These are phyloP conservation scores for Penicillium mononematosum DNA, from an alignment of 495 filamentous ascomycete species.

Conservation along the genomic window DNA sequence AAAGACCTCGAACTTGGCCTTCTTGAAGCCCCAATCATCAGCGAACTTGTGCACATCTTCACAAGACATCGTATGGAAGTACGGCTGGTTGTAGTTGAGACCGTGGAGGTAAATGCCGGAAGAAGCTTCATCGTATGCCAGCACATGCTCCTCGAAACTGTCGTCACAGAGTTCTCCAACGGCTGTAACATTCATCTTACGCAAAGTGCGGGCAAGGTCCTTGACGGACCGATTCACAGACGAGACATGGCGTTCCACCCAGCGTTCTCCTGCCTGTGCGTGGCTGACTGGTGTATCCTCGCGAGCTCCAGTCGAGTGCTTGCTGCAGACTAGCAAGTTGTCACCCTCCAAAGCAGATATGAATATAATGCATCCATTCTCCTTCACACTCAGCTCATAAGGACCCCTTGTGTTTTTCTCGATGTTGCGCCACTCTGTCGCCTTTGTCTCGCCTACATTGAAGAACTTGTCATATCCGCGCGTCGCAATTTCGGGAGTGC, in stretches of 20 bases:
- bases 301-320: conserved; percentile 87
- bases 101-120: conserved; percentile 94
- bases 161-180: conserved; percentile 98
- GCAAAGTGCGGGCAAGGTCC: conserved; percentile 73
- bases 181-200: conserved; percentile 81
- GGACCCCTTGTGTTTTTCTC: conserved; percentile 75
- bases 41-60: conserved; percentile 82
- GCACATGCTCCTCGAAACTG: conserved; percentile 92
- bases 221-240: conserved; percentile 69
- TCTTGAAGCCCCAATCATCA: conserved; percentile 90
- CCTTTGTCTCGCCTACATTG: conserved; percentile 76
- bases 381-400: conserved; percentile 94
- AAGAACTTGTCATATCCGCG: conserved; percentile 99
- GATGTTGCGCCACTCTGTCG: conserved; percentile 81
- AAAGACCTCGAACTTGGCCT: conserved; percentile 75
- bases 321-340: conserved; percentile 90
- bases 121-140: conserved; percentile 80
- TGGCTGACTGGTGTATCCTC: conserved; percentile 70
- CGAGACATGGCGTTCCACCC: conserved; percentile 77
- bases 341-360: conserved; percentile 86
- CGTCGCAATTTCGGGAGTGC: conserved; percentile 70
- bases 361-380: conserved; percentile 99
- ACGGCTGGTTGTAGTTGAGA: conserved; percentile 88
- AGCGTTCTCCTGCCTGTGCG: conserved; percentile 78
- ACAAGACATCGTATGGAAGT: conserved; percentile 81